phyloP scores from a whole-genome alignment of 2,329 filamentous ascomycete genomes.

The Ceratocystis alfenasii region DNA sequence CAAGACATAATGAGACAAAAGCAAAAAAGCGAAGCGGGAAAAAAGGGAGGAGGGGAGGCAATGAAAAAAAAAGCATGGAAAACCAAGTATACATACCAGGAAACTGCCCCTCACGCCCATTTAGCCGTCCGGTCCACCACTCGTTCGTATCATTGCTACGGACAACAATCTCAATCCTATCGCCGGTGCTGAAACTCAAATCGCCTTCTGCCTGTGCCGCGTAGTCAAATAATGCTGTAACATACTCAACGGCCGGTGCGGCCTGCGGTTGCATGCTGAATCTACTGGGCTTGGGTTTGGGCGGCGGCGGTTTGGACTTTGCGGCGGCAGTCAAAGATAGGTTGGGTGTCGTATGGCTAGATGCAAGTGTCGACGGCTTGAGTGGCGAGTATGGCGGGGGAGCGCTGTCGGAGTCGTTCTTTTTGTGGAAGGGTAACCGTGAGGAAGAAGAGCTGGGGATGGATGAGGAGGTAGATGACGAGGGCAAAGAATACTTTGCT shows the following conservation, averaged over 20 bases:
- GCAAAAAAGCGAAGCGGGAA: not conserved
- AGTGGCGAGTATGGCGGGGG: conserved; percentile 60
- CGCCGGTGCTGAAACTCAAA: conserved; percentile 76
- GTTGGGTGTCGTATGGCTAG: conserved; percentile 29
- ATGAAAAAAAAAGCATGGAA: not conserved
- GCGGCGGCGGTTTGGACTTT: conserved; percentile 59
- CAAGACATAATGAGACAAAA: not conserved
- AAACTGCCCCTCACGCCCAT: conserved; percentile 79
- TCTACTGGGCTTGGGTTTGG: conserved; percentile 65
- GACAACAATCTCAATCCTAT: conserved; percentile 76
- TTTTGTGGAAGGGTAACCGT: conserved; percentile 27
- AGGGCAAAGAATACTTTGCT: conserved; percentile 24
- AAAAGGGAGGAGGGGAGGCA: not conserved
- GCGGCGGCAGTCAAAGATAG: conserved; percentile 41
- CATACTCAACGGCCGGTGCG: conserved; percentile 56
- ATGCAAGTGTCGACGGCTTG: conserved; percentile 22
- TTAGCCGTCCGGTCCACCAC: conserved; percentile 83
- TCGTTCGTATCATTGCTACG: conserved; percentile 87
- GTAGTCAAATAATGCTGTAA: conserved; percentile 89
- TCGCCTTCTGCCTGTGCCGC: conserved; percentile 92
- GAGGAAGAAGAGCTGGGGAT: conserved; percentile 15
- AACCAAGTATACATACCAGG: conserved; percentile 53
- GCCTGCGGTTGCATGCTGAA: conserved; percentile 44
- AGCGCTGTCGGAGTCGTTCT: conserved; percentile 35
- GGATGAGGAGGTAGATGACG: conserved; percentile 26